Base-by-base conservation (phyloP, 1,284 basidiomycete species). In the Neonothopanus nambi region DNA sequence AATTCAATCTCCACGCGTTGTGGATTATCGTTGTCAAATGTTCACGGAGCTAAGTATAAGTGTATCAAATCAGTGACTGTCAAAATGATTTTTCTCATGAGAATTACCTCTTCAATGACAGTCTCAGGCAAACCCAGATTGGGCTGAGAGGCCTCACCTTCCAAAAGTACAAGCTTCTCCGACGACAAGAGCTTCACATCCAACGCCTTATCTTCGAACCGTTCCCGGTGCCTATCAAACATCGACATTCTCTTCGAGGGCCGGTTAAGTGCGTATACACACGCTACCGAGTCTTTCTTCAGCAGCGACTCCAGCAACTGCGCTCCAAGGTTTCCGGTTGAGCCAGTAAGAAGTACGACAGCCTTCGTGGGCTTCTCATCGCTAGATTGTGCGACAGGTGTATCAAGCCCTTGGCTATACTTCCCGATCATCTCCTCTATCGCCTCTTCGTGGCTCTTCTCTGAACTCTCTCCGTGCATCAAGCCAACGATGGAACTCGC, bases 251-350 rank as follows among this genome's bases (percentile, higher is more conserved):
- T 63, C 15, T 26, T 36, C 15, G 51, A 53, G 20, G 44, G 62
- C 8, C 71, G 58, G 43, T 71, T 70, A 47, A 70, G 61, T 0
- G 68, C 67, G 54, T 71, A 73, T 20, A 71, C 59, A 50, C 64
- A 65, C 9, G 54, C 57, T 9, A 71, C 63, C 1, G 13, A 40
- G 7, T 55, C 59, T 51, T 70, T 64, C 15, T 46, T 53, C 5
- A 72, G 60, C 5, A 60, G 59, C 18, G 57, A 57, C 0, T 61
- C 63, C 4, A 72, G 57, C 0, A 74, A 38, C 41, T 68, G 65
- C 0, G 67, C 65, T n/a, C 72, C 72, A 15, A 74, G 61, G 8
- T 59, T 61, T 0, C 71, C 71, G 1, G 72, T 74, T 6, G 62
- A 62, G 28, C 72, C 70, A 1, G 72, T 74, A 3, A 73, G 56